Evolutionary conservation across 371 early-diverging fungal genomes (phyloP).

Genomic region (Rhizopus microsporus): DNA sequence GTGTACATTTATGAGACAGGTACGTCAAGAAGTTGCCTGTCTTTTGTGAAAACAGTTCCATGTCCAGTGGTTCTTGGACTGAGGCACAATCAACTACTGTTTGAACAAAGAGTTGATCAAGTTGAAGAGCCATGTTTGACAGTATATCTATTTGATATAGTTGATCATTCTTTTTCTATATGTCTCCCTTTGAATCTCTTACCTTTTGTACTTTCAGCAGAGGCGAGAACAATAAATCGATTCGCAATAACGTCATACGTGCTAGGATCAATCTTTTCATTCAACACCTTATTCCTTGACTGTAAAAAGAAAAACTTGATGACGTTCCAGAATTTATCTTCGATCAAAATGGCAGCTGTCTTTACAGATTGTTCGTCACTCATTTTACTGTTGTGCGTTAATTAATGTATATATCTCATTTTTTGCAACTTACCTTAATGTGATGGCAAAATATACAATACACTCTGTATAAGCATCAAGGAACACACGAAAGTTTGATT

Average conservation of each 20-base stretch:
- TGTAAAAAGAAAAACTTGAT: constrained; percentile 22
- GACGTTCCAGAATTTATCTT: constrained; percentile 20
- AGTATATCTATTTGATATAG: constrained; percentile 8
- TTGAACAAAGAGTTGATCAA: constrained; percentile 29
- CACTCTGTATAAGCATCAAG: constrained; percentile 67
- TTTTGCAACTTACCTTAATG: constrained; percentile 37
- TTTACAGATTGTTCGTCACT: constrained; percentile 4
- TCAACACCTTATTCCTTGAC: constrained; percentile 15
- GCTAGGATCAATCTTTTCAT: constrained; percentile 29
- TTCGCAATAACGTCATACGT: constrained; percentile 30
- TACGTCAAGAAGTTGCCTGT: constrained; percentile 22
- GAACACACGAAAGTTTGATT: constrained; percentile 51
- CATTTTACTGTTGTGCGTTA: constrained; percentile 16
- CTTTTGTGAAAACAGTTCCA: constrained; percentile 34
- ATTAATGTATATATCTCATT: background rate
- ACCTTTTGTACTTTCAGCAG: constrained; percentile 27
- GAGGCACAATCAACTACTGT: constrained; percentile 33
- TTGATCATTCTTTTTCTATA: background rate
- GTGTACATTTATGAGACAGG: constrained; percentile 13
- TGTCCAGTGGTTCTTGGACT: constrained; percentile 15
- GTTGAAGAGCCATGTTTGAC: constrained; percentile 19
- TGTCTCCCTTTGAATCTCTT: background rate
- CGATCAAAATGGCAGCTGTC: constrained; percentile 14
- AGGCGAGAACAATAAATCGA: constrained; percentile 25
- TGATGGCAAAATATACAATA: constrained; percentile 53